phyloP scores from a whole-genome alignment of 805 yeast genomes.

The Saccharomycopsis sp. region DNA sequence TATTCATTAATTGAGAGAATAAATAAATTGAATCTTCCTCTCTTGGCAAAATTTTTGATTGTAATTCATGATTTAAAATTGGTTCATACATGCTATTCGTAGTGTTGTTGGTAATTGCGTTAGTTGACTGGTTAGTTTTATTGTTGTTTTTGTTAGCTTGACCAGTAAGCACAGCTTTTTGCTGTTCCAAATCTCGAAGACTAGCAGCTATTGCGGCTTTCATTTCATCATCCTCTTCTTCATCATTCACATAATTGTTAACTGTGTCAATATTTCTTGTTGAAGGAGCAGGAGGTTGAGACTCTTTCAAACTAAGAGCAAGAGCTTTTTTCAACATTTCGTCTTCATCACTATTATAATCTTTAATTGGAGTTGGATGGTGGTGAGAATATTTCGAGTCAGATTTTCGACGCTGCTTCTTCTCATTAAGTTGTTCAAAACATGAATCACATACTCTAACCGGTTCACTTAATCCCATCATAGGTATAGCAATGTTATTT shows the following conservation, averaged over 20 bases:
- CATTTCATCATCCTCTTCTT: constrained; percentile 80
- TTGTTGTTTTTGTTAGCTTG: constrained; percentile 14
- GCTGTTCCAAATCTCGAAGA: constrained; percentile 57
- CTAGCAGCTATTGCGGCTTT: constrained; percentile 94
- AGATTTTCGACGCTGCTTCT: constrained; percentile 18
- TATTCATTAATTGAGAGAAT: constrained; percentile 61
- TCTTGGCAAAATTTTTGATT: constrained; percentile 36
- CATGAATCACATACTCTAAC: constrained; percentile 95
- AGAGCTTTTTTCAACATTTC: constrained; percentile 75
- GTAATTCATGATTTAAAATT: constrained; percentile 14
- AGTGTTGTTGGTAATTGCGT: background rate
- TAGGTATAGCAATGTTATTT: constrained; percentile 62
- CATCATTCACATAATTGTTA: constrained; percentile 28
- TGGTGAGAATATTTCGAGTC: constrained; percentile 6
- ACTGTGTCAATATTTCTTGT: constrained; percentile 1
- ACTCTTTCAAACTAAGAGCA: constrained; percentile 65
- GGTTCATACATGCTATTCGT: background rate
- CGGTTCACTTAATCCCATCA: constrained; percentile 78
- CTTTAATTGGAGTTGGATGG: constrained; percentile 21
- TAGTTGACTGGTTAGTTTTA: background rate
- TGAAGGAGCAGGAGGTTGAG: constrained; percentile 26
- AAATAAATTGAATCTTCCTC: constrained; percentile 68
- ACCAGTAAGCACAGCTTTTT: constrained; percentile 14
- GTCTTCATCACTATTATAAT: constrained; percentile 48
- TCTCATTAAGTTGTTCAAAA: constrained; percentile 46